These are phyloP conservation scores for Macadamia tetraphylla DNA, from an alignment of 164 flowering plant species.

Conservation along the genomic window DNA sequence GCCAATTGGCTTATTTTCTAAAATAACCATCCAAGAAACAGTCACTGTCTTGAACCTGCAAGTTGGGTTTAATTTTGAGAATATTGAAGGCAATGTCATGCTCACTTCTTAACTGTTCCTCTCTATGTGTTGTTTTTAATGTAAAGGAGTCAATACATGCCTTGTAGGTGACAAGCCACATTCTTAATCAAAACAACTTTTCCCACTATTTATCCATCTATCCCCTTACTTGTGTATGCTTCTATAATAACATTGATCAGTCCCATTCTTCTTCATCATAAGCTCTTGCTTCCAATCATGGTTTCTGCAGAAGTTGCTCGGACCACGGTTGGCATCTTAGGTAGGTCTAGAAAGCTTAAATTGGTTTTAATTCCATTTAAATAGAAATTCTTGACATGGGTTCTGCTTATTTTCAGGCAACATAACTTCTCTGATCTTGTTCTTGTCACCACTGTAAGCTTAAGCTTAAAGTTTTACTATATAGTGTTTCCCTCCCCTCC, in stretches of 20 bases:
- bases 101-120: slow-evolving; percentile 5
- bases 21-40: too few species aligned
- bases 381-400: too few species aligned
- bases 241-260: too few species aligned
- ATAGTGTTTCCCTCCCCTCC: background rate
- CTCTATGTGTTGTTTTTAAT: slow-evolving; percentile 15
- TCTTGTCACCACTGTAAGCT: background rate
- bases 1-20: too few species aligned
- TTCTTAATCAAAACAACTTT: slow-evolving; percentile 7
- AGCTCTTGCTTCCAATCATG: slow-evolving; percentile 25
- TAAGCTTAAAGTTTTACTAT: background rate
- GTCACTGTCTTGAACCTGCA: too few species aligned
- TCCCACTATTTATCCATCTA: slow-evolving; percentile 1
- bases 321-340: slow-evolving; percentile 47
- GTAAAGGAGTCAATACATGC: slow-evolving; percentile 10
- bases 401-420: background rate
- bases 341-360: slow-evolving; percentile 17
- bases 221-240: too few species aligned
- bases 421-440: background rate
- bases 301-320: slow-evolving; percentile 37
- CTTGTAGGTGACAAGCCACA: slow-evolving; percentile 15
- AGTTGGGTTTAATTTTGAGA: slow-evolving; percentile 7
- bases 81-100: slow-evolving; percentile 27
- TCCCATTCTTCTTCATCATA: background rate
- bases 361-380: too few species aligned